Evolutionary conservation across 129 eudicot genomes (phyloP), one percentile per base, ranked within the genome.

Genomic region (Helianthus tuberosus): DNA sequence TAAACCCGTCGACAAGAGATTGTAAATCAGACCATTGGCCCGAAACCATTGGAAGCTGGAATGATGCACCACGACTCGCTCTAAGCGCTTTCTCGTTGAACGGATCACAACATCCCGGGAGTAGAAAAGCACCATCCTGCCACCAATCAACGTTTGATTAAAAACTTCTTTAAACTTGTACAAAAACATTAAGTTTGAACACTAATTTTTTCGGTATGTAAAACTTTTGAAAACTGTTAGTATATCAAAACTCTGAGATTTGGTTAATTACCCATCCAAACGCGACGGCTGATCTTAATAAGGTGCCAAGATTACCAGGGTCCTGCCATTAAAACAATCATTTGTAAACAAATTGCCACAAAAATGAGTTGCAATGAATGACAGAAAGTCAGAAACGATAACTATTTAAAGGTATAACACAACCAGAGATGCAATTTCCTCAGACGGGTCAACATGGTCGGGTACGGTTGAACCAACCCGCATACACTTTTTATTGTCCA

Each of bases 231-330:
- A 27, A 25, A 59, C 6, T 11, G 4, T 59, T 5, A 11, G 39
- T 27, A 0, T 4, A 59, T 41, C 43, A 49, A 32, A 32, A 62
- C 35, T 36, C 11, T 71, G 73, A 72, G 32, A 71, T n/a, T 9
- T 8, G 55, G 48, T 70, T 61, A 14, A 69, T 75, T 84, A 93
- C 98, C 98, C 98, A 93, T 76, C 86, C 82, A 14, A 93, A 93
- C 11, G 96, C 98, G 77, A 87, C 79, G 0, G 96, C 96, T 74
- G 98, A 88, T 88, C 97, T 79, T 73, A 93, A 79, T 60, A 93
- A 86, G 54, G 98, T 93, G 75, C 98, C 98, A 68, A 93, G 96
- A 71, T 93, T 93, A 75, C 98, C 98, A 32, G 98, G 98, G 79
- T 93, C 98, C 98, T 93, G 89, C 84, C 75, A 53, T 65, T 32